Evolutionary conservation across 73 alveolate species (phyloP).

Genomic region (Paramecium octaurelia): DNA sequence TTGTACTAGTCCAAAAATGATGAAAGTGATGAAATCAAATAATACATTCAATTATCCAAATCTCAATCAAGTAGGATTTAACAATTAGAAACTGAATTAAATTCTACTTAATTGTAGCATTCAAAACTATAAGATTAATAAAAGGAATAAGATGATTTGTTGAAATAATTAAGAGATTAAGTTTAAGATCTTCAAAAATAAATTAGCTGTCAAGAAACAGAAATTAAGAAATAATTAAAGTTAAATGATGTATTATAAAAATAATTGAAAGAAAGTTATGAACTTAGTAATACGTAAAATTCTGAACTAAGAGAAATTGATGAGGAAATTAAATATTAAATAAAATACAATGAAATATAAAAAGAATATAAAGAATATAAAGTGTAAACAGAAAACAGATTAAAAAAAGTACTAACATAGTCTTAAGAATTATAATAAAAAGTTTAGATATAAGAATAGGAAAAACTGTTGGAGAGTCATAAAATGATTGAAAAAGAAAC

Average conservation of each 20-base stretch:
- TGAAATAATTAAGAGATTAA: background rate
- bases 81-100: background rate
- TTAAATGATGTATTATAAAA: background rate
- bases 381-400: background rate
- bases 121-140: background rate
- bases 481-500: background rate
- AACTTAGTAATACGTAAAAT: background rate
- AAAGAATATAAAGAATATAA: slow-evolving; percentile 1
- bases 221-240: background rate
- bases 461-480: background rate
- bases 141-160: background rate
- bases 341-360: background rate
- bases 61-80: background rate
- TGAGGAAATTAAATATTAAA: background rate
- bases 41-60: background rate
- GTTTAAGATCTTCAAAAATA: background rate
- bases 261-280: background rate
- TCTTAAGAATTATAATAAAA: background rate
- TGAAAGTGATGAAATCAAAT: background rate
- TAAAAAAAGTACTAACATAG: background rate
- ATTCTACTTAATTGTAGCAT: background rate
- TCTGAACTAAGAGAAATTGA: background rate
- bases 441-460: background rate
- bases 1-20: background rate
- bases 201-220: background rate